These are phyloP conservation scores for Oryza meridionalis DNA, from an alignment of 176 grass and related monocot species.

Conservation along the genomic window DNA sequence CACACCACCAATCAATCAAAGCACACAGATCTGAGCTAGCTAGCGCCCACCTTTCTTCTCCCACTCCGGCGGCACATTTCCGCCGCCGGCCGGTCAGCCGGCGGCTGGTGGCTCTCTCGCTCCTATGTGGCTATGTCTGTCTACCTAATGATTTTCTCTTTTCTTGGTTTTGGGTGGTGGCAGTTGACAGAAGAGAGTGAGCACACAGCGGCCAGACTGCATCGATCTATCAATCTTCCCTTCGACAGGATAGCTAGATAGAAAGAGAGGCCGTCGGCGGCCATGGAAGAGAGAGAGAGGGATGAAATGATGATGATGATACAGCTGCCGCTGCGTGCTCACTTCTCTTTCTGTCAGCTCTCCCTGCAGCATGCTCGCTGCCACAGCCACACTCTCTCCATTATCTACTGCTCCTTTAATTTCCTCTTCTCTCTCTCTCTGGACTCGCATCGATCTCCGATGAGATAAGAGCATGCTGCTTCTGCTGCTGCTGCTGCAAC, in stretches of 20 bases:
- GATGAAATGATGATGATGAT: constrained; percentile 21
- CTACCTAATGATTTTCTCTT: background rate
- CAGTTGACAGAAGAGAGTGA: constrained; percentile 63
- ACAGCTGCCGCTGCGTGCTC: constrained; percentile 50
- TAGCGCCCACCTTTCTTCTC: constrained; percentile 24
- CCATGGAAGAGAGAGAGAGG: background rate
- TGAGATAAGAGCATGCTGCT: constrained; percentile 2
- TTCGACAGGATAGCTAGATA: background rate
- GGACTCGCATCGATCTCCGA: background rate
- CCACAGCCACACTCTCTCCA: background rate
- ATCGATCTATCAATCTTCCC: constrained; percentile 25
- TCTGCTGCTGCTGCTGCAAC: no score
- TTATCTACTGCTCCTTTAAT: background rate
- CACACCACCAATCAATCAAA: background rate
- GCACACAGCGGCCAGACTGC: constrained; percentile 51
- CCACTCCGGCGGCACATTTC: background rate
- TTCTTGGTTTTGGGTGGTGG: constrained; percentile 5
- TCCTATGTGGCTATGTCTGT: background rate
- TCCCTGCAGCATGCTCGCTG: background rate
- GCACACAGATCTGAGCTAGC: constrained; percentile 34
- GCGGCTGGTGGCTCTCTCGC: no score
- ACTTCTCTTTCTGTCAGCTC: constrained; percentile 58
- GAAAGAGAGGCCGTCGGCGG: no score
- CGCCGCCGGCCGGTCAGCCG: no score
- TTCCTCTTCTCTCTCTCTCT: background rate